Conservation (phyloP, 2,329 filamentous ascomycete genomes). For the Hymenoscyphus occultus region DNA sequence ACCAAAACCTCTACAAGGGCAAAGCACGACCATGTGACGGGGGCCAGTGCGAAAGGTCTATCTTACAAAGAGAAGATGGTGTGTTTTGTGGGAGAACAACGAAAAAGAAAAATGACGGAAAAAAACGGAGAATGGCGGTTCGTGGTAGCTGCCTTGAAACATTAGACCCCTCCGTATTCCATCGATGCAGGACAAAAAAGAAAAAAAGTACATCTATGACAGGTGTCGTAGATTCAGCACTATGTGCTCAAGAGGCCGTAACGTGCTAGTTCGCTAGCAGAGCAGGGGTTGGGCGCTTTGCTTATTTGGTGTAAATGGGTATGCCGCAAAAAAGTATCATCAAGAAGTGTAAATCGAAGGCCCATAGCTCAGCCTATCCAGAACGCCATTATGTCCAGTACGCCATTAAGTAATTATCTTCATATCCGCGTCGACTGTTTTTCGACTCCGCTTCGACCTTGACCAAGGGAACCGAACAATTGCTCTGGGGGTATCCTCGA, state of each 20-base stretch:
- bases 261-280: constrained; percentile 13
- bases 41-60: constrained; percentile 24
- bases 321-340: constrained; percentile 28
- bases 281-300: constrained; percentile 10
- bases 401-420: constrained; percentile 28
- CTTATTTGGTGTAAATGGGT: constrained; percentile 24
- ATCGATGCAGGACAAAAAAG: constrained; percentile 19
- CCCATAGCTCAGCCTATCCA: constrained; percentile 30
- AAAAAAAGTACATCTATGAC: constrained; percentile 23
- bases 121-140: constrained; percentile 16
- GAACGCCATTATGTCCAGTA: constrained; percentile 31
- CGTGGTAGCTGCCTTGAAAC: constrained; percentile 25
- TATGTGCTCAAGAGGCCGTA: constrained; percentile 20
- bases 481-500: constrained; percentile 60
- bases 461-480: constrained; percentile 37
- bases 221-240: constrained; percentile 18
- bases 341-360: constrained; percentile 25
- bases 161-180: constrained; percentile 29
- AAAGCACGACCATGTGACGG: constrained; percentile 27
- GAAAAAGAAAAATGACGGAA: background rate
- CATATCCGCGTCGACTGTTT: constrained; percentile 34
- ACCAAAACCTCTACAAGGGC: background rate
- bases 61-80: constrained; percentile 33
- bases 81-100: constrained; percentile 1
- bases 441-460: constrained; percentile 31